These are phyloP conservation scores for Samsoniella hepiali DNA, from an alignment of 2,329 filamentous ascomycete genomes.

Conservation along the genomic window DNA sequence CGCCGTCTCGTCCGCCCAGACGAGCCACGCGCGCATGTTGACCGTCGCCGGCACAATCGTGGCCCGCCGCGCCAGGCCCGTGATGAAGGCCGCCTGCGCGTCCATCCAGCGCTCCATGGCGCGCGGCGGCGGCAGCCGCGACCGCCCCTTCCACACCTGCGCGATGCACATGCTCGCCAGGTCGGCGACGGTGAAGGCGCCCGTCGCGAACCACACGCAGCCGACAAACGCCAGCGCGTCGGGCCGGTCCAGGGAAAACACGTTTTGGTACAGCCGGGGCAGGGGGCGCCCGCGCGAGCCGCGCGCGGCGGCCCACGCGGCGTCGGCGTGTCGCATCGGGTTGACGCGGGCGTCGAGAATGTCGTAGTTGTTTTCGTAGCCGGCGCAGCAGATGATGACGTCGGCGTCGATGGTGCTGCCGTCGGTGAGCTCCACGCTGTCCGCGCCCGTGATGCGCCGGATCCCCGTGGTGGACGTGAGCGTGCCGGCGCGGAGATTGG, in stretches of 20 bases:
- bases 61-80: slow-evolving; percentile 27
- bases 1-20: slow-evolving; percentile 40
- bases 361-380: slow-evolving; percentile 33
- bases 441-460: slow-evolving; percentile 25
- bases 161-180: slow-evolving; percentile 43
- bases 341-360: slow-evolving; percentile 28
- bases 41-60: slow-evolving; percentile 29
- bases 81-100: slow-evolving; percentile 33
- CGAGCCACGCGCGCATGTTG: slow-evolving; percentile 35
- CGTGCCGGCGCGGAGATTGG: slow-evolving; percentile 36
- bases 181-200: slow-evolving; percentile 38
- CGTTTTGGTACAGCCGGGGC: slow-evolving; percentile 40
- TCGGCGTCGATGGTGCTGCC: slow-evolving; percentile 29
- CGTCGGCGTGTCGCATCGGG: slow-evolving; percentile 26
- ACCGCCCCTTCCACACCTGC: slow-evolving; percentile 42
- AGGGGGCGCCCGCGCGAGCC: slow-evolving; percentile 30
- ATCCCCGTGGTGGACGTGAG: slow-evolving; percentile 33
- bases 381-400: slow-evolving; percentile 34
- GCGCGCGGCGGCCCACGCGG: slow-evolving; percentile 24
- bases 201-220: slow-evolving; percentile 34
- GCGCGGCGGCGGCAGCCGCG: slow-evolving; percentile 32
- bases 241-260: slow-evolving; percentile 42
- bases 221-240: slow-evolving; percentile 44
- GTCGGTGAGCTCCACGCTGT: slow-evolving; percentile 27
- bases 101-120: slow-evolving; percentile 37